Conservation (phyloP, 140 eudicot species). For the Cichorium intybus region DNA sequence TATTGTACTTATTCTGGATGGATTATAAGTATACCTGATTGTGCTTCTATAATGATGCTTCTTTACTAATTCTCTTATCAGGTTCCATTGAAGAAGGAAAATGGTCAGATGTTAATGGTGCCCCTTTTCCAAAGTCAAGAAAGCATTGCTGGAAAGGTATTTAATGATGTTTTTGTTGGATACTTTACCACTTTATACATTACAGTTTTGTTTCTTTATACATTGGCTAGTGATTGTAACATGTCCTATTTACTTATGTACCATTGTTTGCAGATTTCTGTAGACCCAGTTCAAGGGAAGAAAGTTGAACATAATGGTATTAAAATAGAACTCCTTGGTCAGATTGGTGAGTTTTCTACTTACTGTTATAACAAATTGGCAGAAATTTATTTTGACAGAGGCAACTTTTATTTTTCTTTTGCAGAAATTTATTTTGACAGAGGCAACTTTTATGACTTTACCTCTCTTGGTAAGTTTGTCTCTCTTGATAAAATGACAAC, state of each 20-base stretch:
- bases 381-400: conserved; percentile 59
- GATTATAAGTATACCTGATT: conserved; percentile 8
- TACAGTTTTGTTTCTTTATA: neutral
- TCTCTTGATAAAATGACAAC: neutral
- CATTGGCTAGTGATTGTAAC: conserved; percentile 7
- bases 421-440: conserved; percentile 98
- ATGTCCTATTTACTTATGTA: neutral
- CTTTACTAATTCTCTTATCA: conserved; percentile 14
- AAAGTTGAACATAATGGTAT: conserved; percentile 98
- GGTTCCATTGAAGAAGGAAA: conserved; percentile 95
- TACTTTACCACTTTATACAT: conserved; percentile 13
- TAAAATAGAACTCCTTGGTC: conserved; percentile 95
- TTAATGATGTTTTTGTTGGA: neutral
- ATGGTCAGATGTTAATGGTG: conserved; percentile 83
- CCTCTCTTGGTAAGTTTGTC: conserved; percentile 82
- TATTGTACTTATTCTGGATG: neutral
- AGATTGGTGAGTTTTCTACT: conserved; percentile 64
- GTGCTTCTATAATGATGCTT: conserved; percentile 25
- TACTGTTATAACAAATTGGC: neutral
- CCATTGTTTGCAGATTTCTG: conserved; percentile 60
- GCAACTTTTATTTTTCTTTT: conserved; percentile 52
- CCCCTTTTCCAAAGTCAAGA: conserved; percentile 97
- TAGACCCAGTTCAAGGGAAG: conserved; percentile 95
- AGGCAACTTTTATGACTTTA: conserved; percentile 97
- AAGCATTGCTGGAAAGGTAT: conserved; percentile 88